Percentiles rank a stretch among this genome's conserved stretches.
Conservation (phyloP, 495 filamentous ascomycete species). For the Penicillium salamii region DNA sequence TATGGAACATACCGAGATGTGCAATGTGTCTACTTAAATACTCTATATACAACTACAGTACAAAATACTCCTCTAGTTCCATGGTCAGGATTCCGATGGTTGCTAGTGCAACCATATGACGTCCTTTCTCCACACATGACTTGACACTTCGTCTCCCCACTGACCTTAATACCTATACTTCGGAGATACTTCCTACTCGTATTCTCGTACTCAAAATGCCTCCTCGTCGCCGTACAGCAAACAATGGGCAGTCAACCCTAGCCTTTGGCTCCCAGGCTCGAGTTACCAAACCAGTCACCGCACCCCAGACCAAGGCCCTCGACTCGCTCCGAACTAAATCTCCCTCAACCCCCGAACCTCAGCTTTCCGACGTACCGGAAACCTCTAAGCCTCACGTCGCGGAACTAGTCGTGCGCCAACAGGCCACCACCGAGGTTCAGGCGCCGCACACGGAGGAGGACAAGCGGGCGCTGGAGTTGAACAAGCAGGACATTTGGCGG, state of each 20-base stretch:
- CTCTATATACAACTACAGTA: not conserved
- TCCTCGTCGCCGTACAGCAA: slow-evolving; percentile 58
- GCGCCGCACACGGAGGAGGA: slow-evolving; percentile 50
- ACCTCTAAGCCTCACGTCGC: slow-evolving; percentile 40
- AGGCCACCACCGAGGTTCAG: slow-evolving; percentile 37
- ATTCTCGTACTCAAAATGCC: slow-evolving; percentile 52
- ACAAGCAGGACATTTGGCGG: slow-evolving; percentile 58
- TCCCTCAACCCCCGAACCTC: slow-evolving; percentile 24
- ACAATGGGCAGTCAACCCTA: slow-evolving; percentile 64
- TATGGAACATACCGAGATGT: too few relatives aligned
- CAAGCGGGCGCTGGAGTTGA: slow-evolving; percentile 55
- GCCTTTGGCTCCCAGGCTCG: slow-evolving; percentile 66
- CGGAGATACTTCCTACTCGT: not conserved
- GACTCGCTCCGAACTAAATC: slow-evolving; percentile 39
- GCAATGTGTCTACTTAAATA: not conserved
- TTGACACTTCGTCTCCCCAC: not conserved
- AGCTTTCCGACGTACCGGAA: slow-evolving; percentile 17
- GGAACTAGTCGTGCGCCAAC: slow-evolving; percentile 46
- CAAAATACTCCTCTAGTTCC: not conserved
- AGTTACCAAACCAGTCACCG: slow-evolving; percentile 66
- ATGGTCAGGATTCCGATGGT: slow-evolving; percentile 8
- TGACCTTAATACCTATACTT: not conserved
- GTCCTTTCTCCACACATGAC: not conserved
- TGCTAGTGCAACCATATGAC: slow-evolving; percentile 28
- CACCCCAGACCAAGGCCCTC: slow-evolving; percentile 51